Percentiles rank a stretch among this genome's conserved stretches.
Evolutionary conservation across 139 green algal species (phyloP).

Genomic region (Volvox africanus): DNA sequence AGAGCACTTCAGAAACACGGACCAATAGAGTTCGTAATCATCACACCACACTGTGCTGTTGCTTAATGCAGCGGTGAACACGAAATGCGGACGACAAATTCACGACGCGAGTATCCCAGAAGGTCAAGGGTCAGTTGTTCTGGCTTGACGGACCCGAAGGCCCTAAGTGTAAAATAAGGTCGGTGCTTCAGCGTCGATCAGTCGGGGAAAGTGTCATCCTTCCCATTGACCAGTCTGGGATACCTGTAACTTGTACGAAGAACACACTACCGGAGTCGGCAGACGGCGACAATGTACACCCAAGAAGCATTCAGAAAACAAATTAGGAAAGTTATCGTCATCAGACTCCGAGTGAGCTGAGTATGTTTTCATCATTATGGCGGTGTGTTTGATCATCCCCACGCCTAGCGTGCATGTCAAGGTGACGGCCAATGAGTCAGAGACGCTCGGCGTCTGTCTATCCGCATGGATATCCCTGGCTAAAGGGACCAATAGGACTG

Average conservation of each 20-base stretch:
- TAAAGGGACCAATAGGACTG: slow-evolving; percentile 77
- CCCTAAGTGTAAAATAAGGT: slow-evolving; percentile 40
- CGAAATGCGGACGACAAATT: background rate
- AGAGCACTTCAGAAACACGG: slow-evolving; percentile 83
- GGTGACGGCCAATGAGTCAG: slow-evolving; percentile 39
- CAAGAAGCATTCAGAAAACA: too few relatives aligned
- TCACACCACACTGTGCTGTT: slow-evolving; percentile 46
- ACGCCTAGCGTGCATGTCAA: background rate
- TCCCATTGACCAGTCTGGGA: slow-evolving; percentile 38
- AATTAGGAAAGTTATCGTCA: slow-evolving; percentile 59
- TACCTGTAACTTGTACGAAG: too few relatives aligned
- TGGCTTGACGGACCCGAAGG: slow-evolving; percentile 67
- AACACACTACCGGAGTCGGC: too few relatives aligned
- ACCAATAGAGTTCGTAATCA: slow-evolving; percentile 75
- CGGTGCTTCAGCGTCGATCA: slow-evolving; percentile 67
- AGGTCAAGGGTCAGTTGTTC: slow-evolving; percentile 62
- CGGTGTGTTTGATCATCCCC: too few relatives aligned
- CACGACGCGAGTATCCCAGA: background rate
- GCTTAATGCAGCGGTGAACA: background rate
- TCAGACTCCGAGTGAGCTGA: slow-evolving; percentile 69
- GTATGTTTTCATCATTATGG: slow-evolving; percentile 67
- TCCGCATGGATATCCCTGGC: slow-evolving; percentile 72
- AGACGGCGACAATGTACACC: slow-evolving; percentile 24
- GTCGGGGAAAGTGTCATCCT: slow-evolving; percentile 68
- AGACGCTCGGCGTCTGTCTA: slow-evolving; percentile 67